Evolutionary conservation across 139 green algal species (phyloP), one percentile per base, ranked within the genome.

Genomic region (Volvox reticuliferus): DNA sequence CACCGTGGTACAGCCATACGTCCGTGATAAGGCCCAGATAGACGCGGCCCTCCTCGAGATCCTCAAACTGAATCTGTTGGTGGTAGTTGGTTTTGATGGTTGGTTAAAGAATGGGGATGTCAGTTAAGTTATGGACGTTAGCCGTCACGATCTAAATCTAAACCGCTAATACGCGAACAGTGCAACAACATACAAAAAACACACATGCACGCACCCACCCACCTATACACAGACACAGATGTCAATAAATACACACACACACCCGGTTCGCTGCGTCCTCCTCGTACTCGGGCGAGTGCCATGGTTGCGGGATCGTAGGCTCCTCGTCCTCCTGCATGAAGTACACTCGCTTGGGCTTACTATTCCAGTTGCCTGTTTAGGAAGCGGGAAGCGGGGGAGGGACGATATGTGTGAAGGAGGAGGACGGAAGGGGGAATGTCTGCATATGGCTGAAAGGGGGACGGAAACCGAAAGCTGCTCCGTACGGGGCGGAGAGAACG

Each of bases 1-100:
- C 71, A 9, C 93, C 93, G 82, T 95, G 93, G 86, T 95, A 93
- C n/a, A 95, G 93, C 93, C 91, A 94, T 26, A 91, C 69, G 81
- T 94, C 91, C 0, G 91, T 92, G 65, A 95, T 87, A 14, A 80
- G 21, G 24, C 93, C 93, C 55, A 65, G 63, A 20, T 92, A 50
- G 55, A 86, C 82, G 0, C 19, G 19, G 17, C 93, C 93, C 82
- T 93, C 89, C 30, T 91, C 75, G n/a, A 94, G 71, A 21, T 91
- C 35, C 1, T 19, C 35, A 28, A 36, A 82, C 16, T 2, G 20
- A 44, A 89, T 89, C 85, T 89, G 85, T 12, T 19, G 32, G 63
- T 33, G n/a, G 63, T 26, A 19, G 63, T 32, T 24, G 65, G 16
- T 5, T 75, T 75, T 32, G 22, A 75, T 28, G 67, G 67, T 75